phyloP scores from a whole-genome alignment of 164 flowering plant genomes.

The Echeveria elegans region DNA sequence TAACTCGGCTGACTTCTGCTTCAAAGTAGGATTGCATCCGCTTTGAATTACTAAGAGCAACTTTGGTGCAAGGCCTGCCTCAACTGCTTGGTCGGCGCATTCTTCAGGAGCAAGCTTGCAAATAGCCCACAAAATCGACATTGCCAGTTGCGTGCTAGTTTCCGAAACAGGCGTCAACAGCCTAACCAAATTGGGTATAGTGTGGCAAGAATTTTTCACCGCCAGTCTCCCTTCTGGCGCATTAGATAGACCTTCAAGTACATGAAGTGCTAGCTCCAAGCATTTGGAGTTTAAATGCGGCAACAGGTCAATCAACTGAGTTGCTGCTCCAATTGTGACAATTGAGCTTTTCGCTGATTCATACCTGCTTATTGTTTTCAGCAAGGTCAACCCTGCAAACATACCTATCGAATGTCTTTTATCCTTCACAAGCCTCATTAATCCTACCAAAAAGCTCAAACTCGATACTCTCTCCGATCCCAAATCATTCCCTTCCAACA shows the following conservation, averaged over 20 bases:
- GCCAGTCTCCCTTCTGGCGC: constrained; percentile 56
- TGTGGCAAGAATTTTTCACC: constrained; percentile 45
- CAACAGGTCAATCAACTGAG: constrained; percentile 58
- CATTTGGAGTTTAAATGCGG: constrained; percentile 52
- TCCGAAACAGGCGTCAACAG: constrained; percentile 73
- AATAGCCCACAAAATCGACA: constrained; percentile 66
- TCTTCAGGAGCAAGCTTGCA: constrained; percentile 71
- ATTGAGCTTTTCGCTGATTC: constrained; percentile 29
- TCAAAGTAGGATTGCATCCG: constrained; percentile 65
- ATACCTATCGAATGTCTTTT: not conserved
- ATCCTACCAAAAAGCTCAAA: not conserved
- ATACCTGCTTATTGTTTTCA: not conserved
- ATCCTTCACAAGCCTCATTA: not conserved
- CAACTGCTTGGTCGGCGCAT: constrained; percentile 63
- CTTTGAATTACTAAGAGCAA: constrained; percentile 87
- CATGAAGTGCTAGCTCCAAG: constrained; percentile 50
- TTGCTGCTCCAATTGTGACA: constrained; percentile 61
- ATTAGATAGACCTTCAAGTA: constrained; percentile 45
- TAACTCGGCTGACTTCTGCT: constrained; percentile 76
- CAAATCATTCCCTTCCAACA: not conserved
- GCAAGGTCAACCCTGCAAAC: not conserved
- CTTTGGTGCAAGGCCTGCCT: constrained; percentile 83
- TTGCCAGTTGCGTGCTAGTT: constrained; percentile 63
- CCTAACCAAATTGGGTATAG: constrained; percentile 62
- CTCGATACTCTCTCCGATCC: not conserved